phyloP scores from a whole-genome alignment of 371 early-diverging fungal genomes.

The Phascolomyces articulosus region DNA sequence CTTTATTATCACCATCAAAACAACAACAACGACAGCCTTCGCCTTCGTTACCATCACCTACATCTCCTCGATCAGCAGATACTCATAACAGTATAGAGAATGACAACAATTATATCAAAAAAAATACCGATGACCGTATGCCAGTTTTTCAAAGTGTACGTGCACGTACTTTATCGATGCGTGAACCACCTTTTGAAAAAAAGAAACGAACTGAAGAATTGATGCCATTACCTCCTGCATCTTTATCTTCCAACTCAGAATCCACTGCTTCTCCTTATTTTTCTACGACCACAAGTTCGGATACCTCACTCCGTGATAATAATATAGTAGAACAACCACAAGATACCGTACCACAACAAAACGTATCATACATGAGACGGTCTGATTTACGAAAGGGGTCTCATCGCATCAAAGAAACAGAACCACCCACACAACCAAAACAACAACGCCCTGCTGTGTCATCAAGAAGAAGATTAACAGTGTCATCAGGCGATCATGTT shows the following conservation, averaged over 20 bases:
- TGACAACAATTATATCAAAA: not conserved
- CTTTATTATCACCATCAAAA: no score
- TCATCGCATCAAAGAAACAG: not conserved
- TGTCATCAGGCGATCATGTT: not conserved
- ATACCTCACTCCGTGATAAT: not conserved
- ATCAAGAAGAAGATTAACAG: not conserved
- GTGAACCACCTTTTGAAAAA: not conserved
- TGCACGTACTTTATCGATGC: constrained; percentile 4
- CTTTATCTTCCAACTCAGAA: not conserved
- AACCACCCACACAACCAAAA: no score
- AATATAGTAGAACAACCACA: not conserved
- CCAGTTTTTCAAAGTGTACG: not conserved
- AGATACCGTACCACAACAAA: not conserved
- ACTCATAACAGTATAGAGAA: not conserved
- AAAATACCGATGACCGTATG: not conserved
- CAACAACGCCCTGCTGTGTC: no score
- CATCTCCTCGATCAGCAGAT: not conserved
- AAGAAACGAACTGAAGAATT: not conserved
- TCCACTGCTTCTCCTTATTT: not conserved
- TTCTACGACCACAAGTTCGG: not conserved
- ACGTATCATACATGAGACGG: not conserved
- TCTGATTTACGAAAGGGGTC: not conserved
- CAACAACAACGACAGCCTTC: no score
- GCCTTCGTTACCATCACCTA: not conserved
- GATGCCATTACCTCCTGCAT: not conserved